A percentile compares a stretch with the other conserved stretches of the same genome.
Conservation (phyloP, 192 early-diverging fungal species). For the Linnemannia hyalina region DNA sequence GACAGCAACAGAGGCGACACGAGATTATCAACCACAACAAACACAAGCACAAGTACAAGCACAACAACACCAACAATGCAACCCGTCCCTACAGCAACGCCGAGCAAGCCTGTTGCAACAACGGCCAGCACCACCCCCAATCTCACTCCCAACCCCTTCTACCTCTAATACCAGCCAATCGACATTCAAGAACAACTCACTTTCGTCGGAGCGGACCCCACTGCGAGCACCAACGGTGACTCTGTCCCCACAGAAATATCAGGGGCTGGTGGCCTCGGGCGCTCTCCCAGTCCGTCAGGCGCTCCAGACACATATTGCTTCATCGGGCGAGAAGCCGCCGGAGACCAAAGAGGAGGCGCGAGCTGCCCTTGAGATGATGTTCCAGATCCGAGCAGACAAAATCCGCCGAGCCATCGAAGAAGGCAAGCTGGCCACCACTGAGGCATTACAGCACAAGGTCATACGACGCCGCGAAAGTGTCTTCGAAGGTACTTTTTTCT, state of each 20-base stretch:
- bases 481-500: conserved; percentile 22
- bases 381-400: conserved; percentile 44
- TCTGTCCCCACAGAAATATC: conserved; percentile 26
- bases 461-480: conserved; percentile 41
- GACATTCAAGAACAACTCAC: background rate
- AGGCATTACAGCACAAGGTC: conserved; percentile 39
- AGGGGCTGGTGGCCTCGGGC: conserved; percentile 20
- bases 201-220: background rate
- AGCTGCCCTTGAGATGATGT: conserved; percentile 42
- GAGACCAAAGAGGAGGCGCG: conserved; percentile 47
- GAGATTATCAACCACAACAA: background rate
- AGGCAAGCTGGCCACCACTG: conserved; percentile 39
- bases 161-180: background rate
- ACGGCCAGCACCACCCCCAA: background rate
- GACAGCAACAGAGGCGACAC: background rate
- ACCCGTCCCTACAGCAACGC: background rate
- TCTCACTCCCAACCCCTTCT: background rate
- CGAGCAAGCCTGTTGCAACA: background rate
- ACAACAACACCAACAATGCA: background rate
- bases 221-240: background rate
- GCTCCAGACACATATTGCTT: conserved; percentile 41
- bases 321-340: conserved; percentile 47
- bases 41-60: background rate
- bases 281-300: conserved; percentile 48
- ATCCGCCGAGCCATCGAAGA: conserved; percentile 49